A percentile compares a stretch with the other conserved stretches of the same genome.
Evolutionary conservation across 208 protist genomes (phyloP).

Genomic region (Jaenimonas drosophilae): DNA sequence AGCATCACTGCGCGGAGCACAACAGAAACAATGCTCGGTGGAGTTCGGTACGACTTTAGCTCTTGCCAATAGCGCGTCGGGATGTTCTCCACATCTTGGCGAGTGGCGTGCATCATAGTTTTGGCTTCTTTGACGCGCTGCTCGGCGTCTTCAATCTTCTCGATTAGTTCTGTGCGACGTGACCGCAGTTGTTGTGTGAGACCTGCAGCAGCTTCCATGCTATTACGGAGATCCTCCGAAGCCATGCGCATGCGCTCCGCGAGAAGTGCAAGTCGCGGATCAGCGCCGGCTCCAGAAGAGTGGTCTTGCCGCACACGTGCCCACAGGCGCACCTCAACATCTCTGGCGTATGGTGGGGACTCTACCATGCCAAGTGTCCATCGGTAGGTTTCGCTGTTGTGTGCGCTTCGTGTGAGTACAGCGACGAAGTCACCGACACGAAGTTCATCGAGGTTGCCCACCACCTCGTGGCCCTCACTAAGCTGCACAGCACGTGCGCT

Average conservation of each 20-base stretch:
- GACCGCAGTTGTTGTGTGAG: constrained; percentile 60
- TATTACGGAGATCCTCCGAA: constrained; percentile 43
- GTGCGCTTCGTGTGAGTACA: constrained; percentile 40
- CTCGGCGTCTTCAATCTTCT: constrained; percentile 40
- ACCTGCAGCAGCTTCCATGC: constrained; percentile 41
- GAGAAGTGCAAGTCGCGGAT: constrained; percentile 42
- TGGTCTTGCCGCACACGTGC: constrained; percentile 35
- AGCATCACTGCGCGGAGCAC: constrained; percentile 84
- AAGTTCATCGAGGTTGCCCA: constrained; percentile 28
- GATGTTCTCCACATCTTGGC: constrained; percentile 70
- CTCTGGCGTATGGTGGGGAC: constrained; percentile 49
- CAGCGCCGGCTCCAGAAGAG: constrained; percentile 26
- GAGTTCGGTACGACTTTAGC: constrained; percentile 78
- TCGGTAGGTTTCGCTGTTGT: constrained; percentile 40
- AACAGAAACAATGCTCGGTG: constrained; percentile 70
- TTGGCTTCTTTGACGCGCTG: constrained; percentile 54
- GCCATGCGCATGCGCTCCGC: constrained; percentile 40
- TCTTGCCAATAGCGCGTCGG: constrained; percentile 74
- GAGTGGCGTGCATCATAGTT: constrained; percentile 35
- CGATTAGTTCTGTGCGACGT: constrained; percentile 42
- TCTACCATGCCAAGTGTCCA: constrained; percentile 76
- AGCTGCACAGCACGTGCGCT: too few species aligned
- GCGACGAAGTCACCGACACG: constrained; percentile 69
- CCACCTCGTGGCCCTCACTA: too few species aligned
- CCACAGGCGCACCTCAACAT: constrained; percentile 70